These are phyloP conservation scores for Ogataea paradorogensis DNA, from an alignment of 805 yeast species.

Conservation along the genomic window DNA sequence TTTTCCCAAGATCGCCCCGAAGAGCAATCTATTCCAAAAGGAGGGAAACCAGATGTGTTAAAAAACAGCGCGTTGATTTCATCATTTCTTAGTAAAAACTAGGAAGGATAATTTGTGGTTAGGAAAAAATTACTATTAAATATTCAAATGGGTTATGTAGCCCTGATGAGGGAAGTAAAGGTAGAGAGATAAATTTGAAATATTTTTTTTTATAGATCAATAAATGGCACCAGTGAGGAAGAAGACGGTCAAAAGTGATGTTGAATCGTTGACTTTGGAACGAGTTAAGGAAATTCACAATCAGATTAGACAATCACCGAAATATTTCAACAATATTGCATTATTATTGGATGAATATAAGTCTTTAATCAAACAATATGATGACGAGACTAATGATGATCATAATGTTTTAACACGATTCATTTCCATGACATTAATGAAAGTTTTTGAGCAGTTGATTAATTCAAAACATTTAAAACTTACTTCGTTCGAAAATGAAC, in stretches of 20 bases:
- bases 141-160: conserved; percentile 4
- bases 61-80: conserved; percentile 54
- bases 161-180: conserved; percentile 1
- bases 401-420: conserved; percentile 33
- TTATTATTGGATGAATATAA: conserved; percentile 42
- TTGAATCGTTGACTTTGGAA: conserved; percentile 17
- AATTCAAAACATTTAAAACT: conserved; percentile 39
- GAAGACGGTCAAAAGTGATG: background rate
- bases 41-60: conserved; percentile 35
- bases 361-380: conserved; percentile 20
- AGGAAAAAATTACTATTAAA: conserved; percentile 1
- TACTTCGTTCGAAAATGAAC: conserved; percentile 35
- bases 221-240: conserved; percentile 9
- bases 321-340: conserved; percentile 54
- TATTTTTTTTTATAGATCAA: conserved; percentile 5
- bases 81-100: conserved; percentile 60
- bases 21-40: conserved; percentile 14
- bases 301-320: conserved; percentile 42
- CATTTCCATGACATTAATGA: conserved; percentile 40
- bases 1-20: conserved; percentile 25
- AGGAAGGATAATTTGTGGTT: conserved; percentile 49
- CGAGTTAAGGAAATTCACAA: conserved; percentile 24
- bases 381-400: conserved; percentile 21
- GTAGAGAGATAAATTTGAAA: background rate
- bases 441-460: conserved; percentile 48